phyloP scores from a whole-genome alignment of 1,139 yeast species.

The Groenewaldozyma auringiensis region DNA sequence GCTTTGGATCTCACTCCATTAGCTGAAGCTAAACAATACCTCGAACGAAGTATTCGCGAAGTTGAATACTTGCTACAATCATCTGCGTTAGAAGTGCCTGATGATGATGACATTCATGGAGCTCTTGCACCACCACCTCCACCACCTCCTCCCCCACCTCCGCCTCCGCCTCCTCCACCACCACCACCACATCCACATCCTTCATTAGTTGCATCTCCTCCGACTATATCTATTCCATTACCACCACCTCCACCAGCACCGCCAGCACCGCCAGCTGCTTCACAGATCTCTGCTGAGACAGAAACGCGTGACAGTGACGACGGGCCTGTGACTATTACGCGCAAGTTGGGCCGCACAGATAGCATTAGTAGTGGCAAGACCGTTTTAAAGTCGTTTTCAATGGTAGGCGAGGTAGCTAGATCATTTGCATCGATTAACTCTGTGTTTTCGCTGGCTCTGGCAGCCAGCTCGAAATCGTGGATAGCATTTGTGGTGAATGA shows the following conservation, averaged over 20 bases:
- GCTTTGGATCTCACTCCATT: constrained; percentile 24
- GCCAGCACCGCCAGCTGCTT: not conserved
- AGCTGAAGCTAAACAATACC: constrained; percentile 26
- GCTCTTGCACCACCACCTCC: constrained; percentile 2
- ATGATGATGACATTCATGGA: constrained; percentile 7
- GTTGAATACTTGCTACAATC: constrained; percentile 30
- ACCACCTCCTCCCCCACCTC: not conserved
- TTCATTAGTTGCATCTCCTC: not conserved
- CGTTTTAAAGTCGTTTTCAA: not conserved
- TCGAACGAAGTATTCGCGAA: constrained; percentile 32
- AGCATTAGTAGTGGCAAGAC: not conserved
- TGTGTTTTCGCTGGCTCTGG: not conserved
- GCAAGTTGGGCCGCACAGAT: not conserved
- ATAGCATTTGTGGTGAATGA: not conserved
- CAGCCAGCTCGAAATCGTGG: not conserved
- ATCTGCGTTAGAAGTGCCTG: constrained; percentile 18
- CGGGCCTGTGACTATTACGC: not conserved
- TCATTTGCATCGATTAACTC: not conserved
- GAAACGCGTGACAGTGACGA: not conserved
- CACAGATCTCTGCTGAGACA: not conserved
- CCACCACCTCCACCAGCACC: constrained; percentile 4
- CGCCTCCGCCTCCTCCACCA: not conserved
- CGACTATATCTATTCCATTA: not conserved
- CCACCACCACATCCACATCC: not conserved
- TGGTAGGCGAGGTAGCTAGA: not conserved